Base-by-base conservation (phyloP, 2,329 filamentous ascomycete genomes). In the Cercospora sojina region DNA sequence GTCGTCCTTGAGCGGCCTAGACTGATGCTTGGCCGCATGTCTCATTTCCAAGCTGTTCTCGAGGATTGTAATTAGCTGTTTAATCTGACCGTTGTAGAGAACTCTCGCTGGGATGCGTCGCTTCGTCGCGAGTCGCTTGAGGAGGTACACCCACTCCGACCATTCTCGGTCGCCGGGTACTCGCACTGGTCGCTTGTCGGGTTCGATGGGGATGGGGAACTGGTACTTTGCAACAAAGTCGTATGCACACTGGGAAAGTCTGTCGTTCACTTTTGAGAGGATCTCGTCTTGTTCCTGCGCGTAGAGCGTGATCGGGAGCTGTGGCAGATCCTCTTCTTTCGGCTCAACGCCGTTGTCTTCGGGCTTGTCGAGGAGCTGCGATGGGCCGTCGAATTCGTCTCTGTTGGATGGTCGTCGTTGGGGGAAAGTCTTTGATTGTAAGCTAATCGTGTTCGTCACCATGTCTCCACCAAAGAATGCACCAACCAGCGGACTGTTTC, bases 151-250 rank as follows among this genome's bases (percentile, higher is more conserved):
- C 92, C 92, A 96, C 80, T 96, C 92, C 55, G 91, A 94, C 92
- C 92, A 96, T 78, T 95, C 92, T 69, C 91, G 86, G 79, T 93
- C 91, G 74, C 89, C 88, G 32, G 91, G 88, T 55, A 88, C 83
- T 77, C 90, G 88, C 62, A 93, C 85, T 64, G 90, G 89, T 72
- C 91, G 86, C 86, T 93, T 93, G 77, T 94, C 91, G 78, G 90
- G 87, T 65, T 92, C 91, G 74, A 95, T 80, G 10, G 92, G 92
- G 72, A 96, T 93, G 12, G 92, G 92, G 77, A 96, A 96, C 79
- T 94, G 91, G 78, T 95, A 95, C 79, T 92, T 93, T 73, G 92
- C 92, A 74, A 96, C 89, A 79, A 96, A 96, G 80, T 96, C 91
- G 83, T 90, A 96, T 32, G 91, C 92, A 78, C 91, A 95, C 78